phyloP scores from a whole-genome alignment of 2,329 filamentous ascomycete species.

The Cadophora gregata region DNA sequence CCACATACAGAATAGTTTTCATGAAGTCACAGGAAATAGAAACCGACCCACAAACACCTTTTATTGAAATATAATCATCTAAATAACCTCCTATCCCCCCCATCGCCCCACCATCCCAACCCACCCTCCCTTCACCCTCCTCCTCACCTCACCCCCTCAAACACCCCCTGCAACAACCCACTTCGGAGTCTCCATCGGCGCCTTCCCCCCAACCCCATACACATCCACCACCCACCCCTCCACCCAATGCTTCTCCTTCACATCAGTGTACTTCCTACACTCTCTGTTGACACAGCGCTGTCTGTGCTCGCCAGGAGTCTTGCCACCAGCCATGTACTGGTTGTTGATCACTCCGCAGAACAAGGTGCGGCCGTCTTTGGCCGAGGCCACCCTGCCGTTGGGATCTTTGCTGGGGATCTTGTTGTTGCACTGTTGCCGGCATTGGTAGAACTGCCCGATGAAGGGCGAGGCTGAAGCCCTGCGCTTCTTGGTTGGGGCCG shows the following conservation, averaged over 20 bases:
- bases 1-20: too few species aligned
- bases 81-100: too few species aligned
- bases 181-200: not conserved
- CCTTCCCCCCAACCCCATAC: not conserved
- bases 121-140: too few species aligned
- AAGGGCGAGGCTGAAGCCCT: not conserved
- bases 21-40: too few species aligned
- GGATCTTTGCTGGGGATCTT: not conserved
- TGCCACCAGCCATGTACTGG: constrained; percentile 1
- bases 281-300: not conserved
- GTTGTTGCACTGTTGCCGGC: not conserved
- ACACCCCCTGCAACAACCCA: not conserved
- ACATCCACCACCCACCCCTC: not conserved
- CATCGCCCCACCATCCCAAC: too few species aligned
- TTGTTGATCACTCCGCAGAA: constrained; percentile 7
- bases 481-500: not conserved
- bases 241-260: not conserved
- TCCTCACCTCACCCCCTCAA: not conserved
- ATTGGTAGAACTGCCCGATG: not conserved
- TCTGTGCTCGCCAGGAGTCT: not conserved
- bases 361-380: not conserved
- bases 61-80: too few species aligned
- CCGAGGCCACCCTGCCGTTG: not conserved
- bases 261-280: constrained; percentile 1
- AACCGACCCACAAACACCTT: too few species aligned